phyloP scores from a whole-genome alignment of 495 filamentous ascomycete genomes.

The Hypomontagnella submonticulosa region DNA sequence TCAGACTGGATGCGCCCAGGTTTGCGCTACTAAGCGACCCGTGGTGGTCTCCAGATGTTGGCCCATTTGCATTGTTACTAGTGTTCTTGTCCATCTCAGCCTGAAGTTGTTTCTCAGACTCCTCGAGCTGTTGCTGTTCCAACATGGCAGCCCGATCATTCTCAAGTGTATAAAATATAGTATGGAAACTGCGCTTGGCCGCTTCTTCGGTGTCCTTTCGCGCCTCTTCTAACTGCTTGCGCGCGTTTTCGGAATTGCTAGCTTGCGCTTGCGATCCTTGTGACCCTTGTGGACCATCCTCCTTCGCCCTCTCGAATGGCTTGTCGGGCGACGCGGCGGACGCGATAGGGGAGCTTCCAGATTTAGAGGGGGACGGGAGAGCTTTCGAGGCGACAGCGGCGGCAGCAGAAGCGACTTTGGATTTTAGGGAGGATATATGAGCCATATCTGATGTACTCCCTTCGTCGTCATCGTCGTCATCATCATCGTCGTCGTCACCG shows the following conservation, averaged over 20 bases:
- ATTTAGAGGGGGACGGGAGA: slow-evolving; percentile 66
- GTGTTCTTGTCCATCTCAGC: slow-evolving; percentile 84
- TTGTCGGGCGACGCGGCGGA: slow-evolving; percentile 64
- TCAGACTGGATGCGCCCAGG: slow-evolving; percentile 95
- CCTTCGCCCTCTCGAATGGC: slow-evolving; percentile 58
- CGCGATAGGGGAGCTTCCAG: slow-evolving; percentile 66
- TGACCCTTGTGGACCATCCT: slow-evolving; percentile 46
- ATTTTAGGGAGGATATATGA: slow-evolving; percentile 67
- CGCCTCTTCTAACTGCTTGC: slow-evolving; percentile 92
- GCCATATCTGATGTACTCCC: slow-evolving; percentile 45
- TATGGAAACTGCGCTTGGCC: slow-evolving; percentile 88
- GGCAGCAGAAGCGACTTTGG: slow-evolving; percentile 64
- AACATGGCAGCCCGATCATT: slow-evolving; percentile 95
- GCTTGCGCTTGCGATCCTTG: slow-evolving; percentile 59
- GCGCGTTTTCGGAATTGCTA: slow-evolving; percentile 82
- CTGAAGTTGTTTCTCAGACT: slow-evolving; percentile 94
- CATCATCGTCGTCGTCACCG: slow-evolving; percentile 87
- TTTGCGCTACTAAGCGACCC: slow-evolving; percentile 93
- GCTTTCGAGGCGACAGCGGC: slow-evolving; percentile 53
- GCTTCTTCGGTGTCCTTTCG: slow-evolving; percentile 93
- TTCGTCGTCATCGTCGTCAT: slow-evolving; percentile 71
- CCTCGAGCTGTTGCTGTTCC: slow-evolving; percentile 96
- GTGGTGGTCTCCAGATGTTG: slow-evolving; percentile 66
- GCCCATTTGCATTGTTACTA: slow-evolving; percentile 59
- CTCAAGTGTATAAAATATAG: slow-evolving; percentile 92